These are phyloP conservation scores for Graphilbum ipis-grandicollis DNA, from an alignment of 2,329 filamentous ascomycete species.

Conservation along the genomic window DNA sequence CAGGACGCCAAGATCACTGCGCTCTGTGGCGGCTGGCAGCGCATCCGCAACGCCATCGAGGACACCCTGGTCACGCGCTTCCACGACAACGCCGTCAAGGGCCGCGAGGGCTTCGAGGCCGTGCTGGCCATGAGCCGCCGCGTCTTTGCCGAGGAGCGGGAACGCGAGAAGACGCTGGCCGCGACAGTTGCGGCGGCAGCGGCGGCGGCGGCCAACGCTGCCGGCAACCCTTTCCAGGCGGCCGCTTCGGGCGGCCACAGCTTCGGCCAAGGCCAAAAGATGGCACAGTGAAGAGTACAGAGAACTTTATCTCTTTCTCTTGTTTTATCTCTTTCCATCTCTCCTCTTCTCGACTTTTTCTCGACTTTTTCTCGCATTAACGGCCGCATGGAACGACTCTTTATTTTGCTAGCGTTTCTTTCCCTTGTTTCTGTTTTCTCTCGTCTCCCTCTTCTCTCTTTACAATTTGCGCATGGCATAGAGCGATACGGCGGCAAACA, in stretches of 20 bases:
- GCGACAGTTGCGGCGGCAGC: slow-evolving; percentile 7
- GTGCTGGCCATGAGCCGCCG: slow-evolving; percentile 85
- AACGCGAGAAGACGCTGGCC: slow-evolving; percentile 27
- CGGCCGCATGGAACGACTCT: too few species aligned
- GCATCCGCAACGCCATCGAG: slow-evolving; percentile 91
- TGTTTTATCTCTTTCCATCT: background rate
- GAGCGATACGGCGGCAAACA: background rate
- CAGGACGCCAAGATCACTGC: slow-evolving; percentile 90
- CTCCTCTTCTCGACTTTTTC: background rate
- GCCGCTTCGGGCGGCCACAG: background rate
- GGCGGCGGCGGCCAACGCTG: slow-evolving; percentile 7
- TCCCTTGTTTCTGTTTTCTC: background rate
- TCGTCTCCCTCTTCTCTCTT: background rate
- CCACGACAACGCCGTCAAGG: slow-evolving; percentile 77
- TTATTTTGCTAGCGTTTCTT: background rate
- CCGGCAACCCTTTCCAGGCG: slow-evolving; percentile 8
- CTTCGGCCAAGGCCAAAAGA: too few species aligned
- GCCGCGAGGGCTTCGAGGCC: slow-evolving; percentile 85
- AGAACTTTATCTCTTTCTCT: too few species aligned
- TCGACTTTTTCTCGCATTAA: too few species aligned
- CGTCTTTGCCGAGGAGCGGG: slow-evolving; percentile 80
- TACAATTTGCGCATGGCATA: background rate
- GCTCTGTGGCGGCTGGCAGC: slow-evolving; percentile 90
- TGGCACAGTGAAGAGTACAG: too few species aligned
- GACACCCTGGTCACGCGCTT: slow-evolving; percentile 76